Conservation (phyloP, 257 asterid species). For the Lantana camara region DNA sequence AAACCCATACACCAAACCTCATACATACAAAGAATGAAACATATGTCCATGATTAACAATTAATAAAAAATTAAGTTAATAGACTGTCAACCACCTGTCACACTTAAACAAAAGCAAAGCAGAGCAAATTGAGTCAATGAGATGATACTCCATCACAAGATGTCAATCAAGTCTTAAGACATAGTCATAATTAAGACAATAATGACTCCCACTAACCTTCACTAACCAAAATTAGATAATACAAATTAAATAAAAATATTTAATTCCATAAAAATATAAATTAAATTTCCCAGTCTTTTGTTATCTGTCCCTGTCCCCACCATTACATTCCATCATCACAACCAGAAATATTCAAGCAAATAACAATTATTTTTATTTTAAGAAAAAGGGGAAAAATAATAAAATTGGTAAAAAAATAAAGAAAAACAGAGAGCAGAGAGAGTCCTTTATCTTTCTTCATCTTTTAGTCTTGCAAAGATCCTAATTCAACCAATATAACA, state of each 20-base stretch:
- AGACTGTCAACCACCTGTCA: conserved; percentile 28
- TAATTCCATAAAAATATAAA: conserved; percentile 7
- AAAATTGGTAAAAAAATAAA: conserved; percentile 23
- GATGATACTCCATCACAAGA: conserved; percentile 1
- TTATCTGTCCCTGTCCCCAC: conserved; percentile 37
- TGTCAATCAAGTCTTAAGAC: background rate
- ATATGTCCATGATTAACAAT: background rate
- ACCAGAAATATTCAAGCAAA: conserved; percentile 26
- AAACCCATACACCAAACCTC: too few relatives aligned
- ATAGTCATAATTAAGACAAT: conserved; percentile 40
- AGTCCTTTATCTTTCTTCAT: conserved; percentile 21
- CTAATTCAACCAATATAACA: conserved; percentile 36
- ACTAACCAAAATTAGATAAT: conserved; percentile 5
- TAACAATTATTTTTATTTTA: background rate
- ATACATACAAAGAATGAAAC: too few relatives aligned
- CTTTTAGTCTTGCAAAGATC: conserved; percentile 32
- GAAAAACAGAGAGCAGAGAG: conserved; percentile 26
- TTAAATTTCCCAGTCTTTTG: conserved; percentile 26
- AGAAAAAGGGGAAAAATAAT: background rate
- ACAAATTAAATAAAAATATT: conserved; percentile 11
- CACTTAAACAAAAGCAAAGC: background rate
- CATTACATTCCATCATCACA: conserved; percentile 37
- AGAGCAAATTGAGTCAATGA: background rate
- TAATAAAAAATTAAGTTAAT: background rate
- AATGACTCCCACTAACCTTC: conserved; percentile 46